phyloP scores from a whole-genome alignment of 257 asterid genomes.

The Scutellaria galericulata region DNA sequence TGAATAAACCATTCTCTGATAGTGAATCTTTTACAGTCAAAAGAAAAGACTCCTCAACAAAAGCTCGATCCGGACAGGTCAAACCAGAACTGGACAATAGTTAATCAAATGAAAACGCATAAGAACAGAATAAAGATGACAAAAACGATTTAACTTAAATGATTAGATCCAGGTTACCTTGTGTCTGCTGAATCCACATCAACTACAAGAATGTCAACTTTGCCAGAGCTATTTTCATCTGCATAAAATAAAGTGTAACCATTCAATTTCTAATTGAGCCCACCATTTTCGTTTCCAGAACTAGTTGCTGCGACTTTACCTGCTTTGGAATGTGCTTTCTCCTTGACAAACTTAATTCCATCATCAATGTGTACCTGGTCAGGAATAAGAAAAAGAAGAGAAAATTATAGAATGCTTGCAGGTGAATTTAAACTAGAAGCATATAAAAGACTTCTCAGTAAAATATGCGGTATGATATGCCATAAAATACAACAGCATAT shows the following conservation, averaged over 20 bases:
- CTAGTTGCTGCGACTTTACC: conserved; percentile 40
- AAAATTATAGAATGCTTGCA: background rate
- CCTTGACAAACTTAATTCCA: conserved; percentile 68
- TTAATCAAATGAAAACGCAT: conserved; percentile 15
- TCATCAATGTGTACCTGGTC: conserved; percentile 71
- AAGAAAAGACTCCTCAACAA: conserved; percentile 84
- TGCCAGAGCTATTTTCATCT: conserved; percentile 41
- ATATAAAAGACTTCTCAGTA: background rate
- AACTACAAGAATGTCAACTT: conserved; percentile 71
- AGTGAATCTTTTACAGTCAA: conserved; percentile 61
- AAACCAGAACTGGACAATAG: conserved; percentile 74
- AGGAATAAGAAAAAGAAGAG: background rate
- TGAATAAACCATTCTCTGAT: conserved; percentile 76
- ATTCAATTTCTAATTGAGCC: conserved; percentile 30
- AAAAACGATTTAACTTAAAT: background rate
- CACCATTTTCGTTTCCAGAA: conserved; percentile 29
- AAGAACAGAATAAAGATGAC: background rate
- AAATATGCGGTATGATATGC: background rate
- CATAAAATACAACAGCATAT: conserved; percentile 4
- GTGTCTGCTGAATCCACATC: conserved; percentile 94
- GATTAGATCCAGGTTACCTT: conserved; percentile 50
- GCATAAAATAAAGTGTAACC: conserved; percentile 32
- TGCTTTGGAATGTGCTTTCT: conserved; percentile 43
- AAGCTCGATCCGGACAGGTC: conserved; percentile 83
- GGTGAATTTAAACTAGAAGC: conserved; percentile 19